phyloP scores from a whole-genome alignment of 352 stramenopile species.

The Thalassiosira exigua region DNA sequence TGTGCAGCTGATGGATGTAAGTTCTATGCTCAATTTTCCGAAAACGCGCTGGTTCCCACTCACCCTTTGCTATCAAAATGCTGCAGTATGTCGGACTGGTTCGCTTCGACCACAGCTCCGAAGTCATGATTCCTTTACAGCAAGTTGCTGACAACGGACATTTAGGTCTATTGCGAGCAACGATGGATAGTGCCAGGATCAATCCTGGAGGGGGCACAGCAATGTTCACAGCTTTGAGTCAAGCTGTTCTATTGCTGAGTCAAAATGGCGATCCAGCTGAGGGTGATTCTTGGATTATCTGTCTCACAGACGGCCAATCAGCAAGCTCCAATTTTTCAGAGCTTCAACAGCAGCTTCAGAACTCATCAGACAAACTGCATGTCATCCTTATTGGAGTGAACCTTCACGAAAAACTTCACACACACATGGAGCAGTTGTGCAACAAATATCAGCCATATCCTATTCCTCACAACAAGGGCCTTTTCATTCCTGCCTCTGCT shows the following conservation, averaged over 20 bases:
- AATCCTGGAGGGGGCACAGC: constrained; percentile 38
- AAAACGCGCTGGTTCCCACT: no score
- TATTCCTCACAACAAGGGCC: constrained; percentile 40
- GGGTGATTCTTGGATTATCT: constrained; percentile 55
- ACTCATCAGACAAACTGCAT: constrained; percentile 48
- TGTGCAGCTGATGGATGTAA: constrained; percentile 51
- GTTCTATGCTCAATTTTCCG: no score
- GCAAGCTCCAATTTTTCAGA: constrained; percentile 12
- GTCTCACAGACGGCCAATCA: constrained; percentile 63
- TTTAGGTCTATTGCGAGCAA: constrained; percentile 10
- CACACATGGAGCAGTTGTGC: constrained; percentile 47
- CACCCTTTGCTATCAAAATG: background rate
- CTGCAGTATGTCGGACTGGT: constrained; percentile 51
- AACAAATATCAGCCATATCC: constrained; percentile 38
- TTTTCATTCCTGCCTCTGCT: constrained; percentile 54
- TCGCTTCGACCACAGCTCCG: constrained; percentile 29
- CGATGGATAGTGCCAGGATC: constrained; percentile 32
- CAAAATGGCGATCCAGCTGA: constrained; percentile 1
- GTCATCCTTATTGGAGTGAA: constrained; percentile 60
- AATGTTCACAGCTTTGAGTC: constrained; percentile 53
- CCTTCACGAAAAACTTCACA: constrained; percentile 23
- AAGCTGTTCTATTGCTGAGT: constrained; percentile 24
- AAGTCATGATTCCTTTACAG: constrained; percentile 50
- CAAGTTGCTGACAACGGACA: constrained; percentile 15
- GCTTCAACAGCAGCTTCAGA: constrained; percentile 22